phyloP scores from a whole-genome alignment of 2,329 filamentous ascomycete genomes.

The Colletotrichum sp. region DNA sequence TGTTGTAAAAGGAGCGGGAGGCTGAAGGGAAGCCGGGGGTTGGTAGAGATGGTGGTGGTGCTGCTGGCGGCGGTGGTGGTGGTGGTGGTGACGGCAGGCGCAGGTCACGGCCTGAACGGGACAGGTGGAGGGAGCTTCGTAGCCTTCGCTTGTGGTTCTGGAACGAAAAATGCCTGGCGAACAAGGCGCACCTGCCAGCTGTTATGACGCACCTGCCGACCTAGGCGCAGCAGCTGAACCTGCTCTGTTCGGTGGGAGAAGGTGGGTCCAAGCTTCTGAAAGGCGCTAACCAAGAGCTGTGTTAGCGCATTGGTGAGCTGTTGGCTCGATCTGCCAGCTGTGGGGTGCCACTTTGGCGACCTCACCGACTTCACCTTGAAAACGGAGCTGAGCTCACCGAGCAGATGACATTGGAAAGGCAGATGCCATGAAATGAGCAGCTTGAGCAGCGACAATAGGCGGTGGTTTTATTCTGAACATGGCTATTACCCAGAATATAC shows the following conservation, averaged over 20 bases:
- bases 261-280: not conserved
- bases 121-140: not conserved
- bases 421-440: not conserved
- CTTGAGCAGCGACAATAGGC: not conserved
- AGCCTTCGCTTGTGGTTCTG: not conserved
- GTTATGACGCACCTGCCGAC: not conserved
- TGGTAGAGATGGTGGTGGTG: not conserved
- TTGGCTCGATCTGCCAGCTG: not conserved
- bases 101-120: not conserved
- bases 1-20: constrained; percentile 1
- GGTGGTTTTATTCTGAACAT: not conserved
- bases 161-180: not conserved
- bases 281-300: not conserved
- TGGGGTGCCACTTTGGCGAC: not conserved
- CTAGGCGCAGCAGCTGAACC: not conserved
- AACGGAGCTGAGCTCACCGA: not conserved
- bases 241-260: not conserved
- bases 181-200: not conserved
- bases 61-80: not conserved
- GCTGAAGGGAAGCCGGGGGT: not conserved
- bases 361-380: not conserved
- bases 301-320: not conserved
- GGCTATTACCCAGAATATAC: not conserved
- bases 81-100: not conserved
- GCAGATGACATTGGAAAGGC: not conserved